These are phyloP conservation scores for Tetrapisispora namnaoensis DNA, from an alignment of 805 yeast genomes.

Conservation along the genomic window DNA sequence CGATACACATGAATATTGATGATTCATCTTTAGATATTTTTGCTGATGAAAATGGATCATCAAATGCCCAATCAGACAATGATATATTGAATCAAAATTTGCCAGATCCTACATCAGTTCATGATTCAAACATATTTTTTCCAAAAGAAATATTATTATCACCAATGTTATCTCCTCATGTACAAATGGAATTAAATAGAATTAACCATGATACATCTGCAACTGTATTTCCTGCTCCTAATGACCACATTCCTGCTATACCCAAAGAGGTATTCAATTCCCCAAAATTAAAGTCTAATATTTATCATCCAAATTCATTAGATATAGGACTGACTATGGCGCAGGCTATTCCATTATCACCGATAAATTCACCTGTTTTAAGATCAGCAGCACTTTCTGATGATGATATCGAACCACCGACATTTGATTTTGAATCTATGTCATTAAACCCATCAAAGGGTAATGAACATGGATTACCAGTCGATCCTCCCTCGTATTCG, in stretches of 20 bases:
- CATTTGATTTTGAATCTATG: constrained; percentile 11
- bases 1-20: not conserved
- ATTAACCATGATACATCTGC: not conserved
- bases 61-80: not conserved
- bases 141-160: constrained; percentile 32
- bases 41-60: not conserved
- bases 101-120: constrained; percentile 9
- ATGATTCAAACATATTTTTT: constrained; percentile 33
- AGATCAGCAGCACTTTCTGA: constrained; percentile 22
- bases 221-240: not conserved
- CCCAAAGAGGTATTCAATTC: constrained; percentile 10
- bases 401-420: constrained; percentile 14
- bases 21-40: not conserved
- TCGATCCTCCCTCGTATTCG: constrained; percentile 30
- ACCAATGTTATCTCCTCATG: constrained; percentile 45
- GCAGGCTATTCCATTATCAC: constrained; percentile 32
- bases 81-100: not conserved
- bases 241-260: not conserved
- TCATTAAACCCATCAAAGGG: not conserved
- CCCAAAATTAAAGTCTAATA: constrained; percentile 34
- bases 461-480: constrained; percentile 11
- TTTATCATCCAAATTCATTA: constrained; percentile 45
- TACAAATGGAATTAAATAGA: constrained; percentile 5
- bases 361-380: constrained; percentile 1
- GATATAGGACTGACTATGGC: constrained; percentile 45